Evolutionary conservation across 208 protist species (phyloP).

Genomic region (Wallacemonas rigidus): DNA sequence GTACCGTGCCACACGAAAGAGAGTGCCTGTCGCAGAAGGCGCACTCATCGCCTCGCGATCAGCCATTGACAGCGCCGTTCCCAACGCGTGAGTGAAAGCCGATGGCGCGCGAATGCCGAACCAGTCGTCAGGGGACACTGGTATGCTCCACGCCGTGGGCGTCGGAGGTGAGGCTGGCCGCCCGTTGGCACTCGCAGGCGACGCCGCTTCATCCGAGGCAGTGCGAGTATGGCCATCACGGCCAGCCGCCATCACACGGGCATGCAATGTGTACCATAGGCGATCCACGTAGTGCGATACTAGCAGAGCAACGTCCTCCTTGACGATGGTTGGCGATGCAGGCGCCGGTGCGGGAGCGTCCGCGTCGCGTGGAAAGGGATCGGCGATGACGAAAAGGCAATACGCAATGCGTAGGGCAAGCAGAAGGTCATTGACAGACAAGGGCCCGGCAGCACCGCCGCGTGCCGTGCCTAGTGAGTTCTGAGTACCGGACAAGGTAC

Average conservation of each 20-base stretch:
- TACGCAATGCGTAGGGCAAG: conserved; percentile 39
- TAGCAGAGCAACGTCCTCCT: conserved; percentile 43
- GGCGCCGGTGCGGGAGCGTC: background rate
- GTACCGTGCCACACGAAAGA: conserved; percentile 62
- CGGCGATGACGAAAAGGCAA: conserved; percentile 30
- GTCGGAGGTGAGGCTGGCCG: background rate
- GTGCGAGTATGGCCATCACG: background rate
- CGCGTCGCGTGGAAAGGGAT: background rate
- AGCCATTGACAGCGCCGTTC: conserved; percentile 21
- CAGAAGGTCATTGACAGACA: conserved; percentile 18
- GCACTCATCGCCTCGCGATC: conserved; percentile 36
- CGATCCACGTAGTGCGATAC: conserved; percentile 74
- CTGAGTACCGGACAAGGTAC: background rate
- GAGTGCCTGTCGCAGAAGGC: background rate
- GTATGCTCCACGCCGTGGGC: conserved; percentile 25
- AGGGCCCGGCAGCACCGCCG: background rate
- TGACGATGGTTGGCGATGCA: background rate
- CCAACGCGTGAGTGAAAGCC: conserved; percentile 27
- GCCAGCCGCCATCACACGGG: background rate
- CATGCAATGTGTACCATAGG: conserved; percentile 45
- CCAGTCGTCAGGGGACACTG: conserved; percentile 34
- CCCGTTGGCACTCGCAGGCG: background rate
- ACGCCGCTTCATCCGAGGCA: background rate
- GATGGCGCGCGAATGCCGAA: conserved; percentile 41
- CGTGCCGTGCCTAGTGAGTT: background rate